Evolutionary conservation across 78 protist species (phyloP).

Genomic region (Isochrysis galbana): DNA sequence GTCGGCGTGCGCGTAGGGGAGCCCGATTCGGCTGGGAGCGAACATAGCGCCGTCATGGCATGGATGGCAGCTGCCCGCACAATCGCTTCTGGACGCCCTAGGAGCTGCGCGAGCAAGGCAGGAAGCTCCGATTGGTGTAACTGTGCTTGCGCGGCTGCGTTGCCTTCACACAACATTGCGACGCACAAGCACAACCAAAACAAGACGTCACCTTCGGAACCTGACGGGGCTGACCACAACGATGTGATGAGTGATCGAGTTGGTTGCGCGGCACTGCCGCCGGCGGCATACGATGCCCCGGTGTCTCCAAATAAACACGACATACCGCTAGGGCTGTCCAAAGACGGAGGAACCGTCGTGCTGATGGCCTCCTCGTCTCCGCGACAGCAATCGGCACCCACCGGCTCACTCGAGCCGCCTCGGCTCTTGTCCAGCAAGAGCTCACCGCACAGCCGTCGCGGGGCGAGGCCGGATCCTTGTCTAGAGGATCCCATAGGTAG

Average conservation of each 20-base stretch:
- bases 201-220: neutral
- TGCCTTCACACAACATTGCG: neutral
- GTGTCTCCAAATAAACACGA: neutral
- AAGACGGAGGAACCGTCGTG: neutral
- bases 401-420: too few relatives aligned
- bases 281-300: too few relatives aligned
- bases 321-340: neutral
- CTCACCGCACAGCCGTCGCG: too few relatives aligned
- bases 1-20: neutral
- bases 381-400: too few relatives aligned
- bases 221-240: neutral
- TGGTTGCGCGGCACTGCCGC: too few relatives aligned
- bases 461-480: too few relatives aligned
- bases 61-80: neutral
- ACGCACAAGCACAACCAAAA: neutral
- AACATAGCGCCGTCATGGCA: neutral
- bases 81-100: neutral
- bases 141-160: neutral
- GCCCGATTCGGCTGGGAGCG: neutral
- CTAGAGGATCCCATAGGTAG: too few relatives aligned
- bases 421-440: too few relatives aligned
- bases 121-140: neutral
- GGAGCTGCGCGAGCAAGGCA: neutral
- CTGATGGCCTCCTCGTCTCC: neutral
- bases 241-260: too few relatives aligned